Base-by-base conservation (phyloP, 73 alveolate genomes). In the Paraurostyla sp. region DNA sequence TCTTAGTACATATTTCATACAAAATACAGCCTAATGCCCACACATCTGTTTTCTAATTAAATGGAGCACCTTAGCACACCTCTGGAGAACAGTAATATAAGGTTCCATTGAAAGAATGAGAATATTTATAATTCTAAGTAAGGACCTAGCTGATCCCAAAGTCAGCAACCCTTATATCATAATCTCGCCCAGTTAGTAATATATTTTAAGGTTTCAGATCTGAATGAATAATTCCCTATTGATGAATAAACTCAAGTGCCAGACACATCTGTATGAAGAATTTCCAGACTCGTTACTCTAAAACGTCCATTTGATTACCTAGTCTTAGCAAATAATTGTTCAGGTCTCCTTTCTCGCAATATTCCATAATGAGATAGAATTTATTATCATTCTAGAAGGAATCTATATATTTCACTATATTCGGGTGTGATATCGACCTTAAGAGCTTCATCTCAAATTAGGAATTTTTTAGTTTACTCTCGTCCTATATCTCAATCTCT, bases 271-370 rank as follows among this genome's bases (percentile, higher is more conserved):
- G 52, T 3, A 50, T 75, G 9, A 36, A 4, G 27, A 46, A 29
- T 43, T 40, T 71, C 82, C 85, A 69, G n/a, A 85, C 59, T 43
- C 30, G 48, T 18, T 27, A 4, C 41, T 46, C 88, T 11, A 71
- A 60, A 0, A 83, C 7, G 4, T 33, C 43, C 4, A 49, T 7
- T 25, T 23, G 20, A 4, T 20, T 9, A 2, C 49, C 38, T 9
- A 16, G n/a, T 78, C 89, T 78, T 20, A 0, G 59, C 40, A 93
- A 43, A 92, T 41, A 95, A 32, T 92, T 83, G 40, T 80, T 80
- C 32, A 95, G 85, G 76, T 92, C 98, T 25, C 99, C 99, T 83
- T 85, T 87, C 87, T 96, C 98, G 57, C 99, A 97, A 85, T 89
- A 96, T 88, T 97, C 98, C 98, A 96, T 96, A 58, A 96, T 93